These are phyloP conservation scores for Emergomyces africanus DNA, from an alignment of 2,329 filamentous ascomycete genomes.

Conservation along the genomic window DNA sequence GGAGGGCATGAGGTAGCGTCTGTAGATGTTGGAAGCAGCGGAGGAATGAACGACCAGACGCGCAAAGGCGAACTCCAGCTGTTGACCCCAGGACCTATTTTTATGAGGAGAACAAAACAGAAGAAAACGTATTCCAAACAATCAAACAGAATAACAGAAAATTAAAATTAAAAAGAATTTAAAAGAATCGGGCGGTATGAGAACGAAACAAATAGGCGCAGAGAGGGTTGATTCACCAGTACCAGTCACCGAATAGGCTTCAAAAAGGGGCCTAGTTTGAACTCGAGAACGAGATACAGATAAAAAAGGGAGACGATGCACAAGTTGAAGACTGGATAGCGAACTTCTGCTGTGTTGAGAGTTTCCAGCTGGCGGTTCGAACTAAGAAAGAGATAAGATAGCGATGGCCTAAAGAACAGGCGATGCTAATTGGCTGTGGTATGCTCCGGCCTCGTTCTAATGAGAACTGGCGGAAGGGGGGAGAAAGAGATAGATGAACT, in stretches of 20 bases:
- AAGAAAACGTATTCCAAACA: background rate
- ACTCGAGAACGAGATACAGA: background rate
- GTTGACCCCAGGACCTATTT: background rate
- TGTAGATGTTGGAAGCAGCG: background rate
- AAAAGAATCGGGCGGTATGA: background rate
- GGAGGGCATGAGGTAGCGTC: background rate
- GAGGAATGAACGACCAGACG: background rate
- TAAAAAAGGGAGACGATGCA: background rate
- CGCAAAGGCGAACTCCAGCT: background rate
- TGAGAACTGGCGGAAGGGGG: background rate
- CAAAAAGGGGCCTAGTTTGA: background rate
- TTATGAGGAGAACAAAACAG: background rate
- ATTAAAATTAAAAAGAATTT: too few relatives aligned
- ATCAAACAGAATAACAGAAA: background rate
- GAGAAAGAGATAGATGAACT: background rate
- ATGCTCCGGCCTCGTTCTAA: background rate
- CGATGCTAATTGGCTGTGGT: background rate
- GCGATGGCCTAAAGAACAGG: background rate
- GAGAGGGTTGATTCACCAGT: background rate
- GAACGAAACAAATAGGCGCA: background rate
- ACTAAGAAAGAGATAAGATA: background rate
- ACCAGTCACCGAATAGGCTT: background rate
- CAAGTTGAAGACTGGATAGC: background rate
- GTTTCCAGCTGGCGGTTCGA: background rate
- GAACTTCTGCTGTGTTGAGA: background rate